Evolutionary conservation across 495 filamentous ascomycete species (phyloP).

Genomic region (Friedmanniomyces simplex): DNA sequence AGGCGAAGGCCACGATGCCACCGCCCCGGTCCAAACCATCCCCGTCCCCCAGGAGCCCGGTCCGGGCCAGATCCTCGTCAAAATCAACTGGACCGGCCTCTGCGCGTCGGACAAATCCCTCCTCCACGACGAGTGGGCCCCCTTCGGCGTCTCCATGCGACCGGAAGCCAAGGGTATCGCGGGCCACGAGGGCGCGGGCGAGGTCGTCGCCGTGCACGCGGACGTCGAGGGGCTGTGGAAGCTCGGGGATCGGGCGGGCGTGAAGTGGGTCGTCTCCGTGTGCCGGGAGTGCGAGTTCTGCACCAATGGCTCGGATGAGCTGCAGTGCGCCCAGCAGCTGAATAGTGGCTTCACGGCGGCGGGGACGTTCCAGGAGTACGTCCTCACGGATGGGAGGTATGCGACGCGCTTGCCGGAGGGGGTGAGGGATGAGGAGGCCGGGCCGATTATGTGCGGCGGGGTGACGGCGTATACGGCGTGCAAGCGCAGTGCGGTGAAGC

Average conservation of each 20-base stretch:
- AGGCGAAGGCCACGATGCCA: slow-evolving; percentile 15
- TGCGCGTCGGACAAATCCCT: slow-evolving; percentile 25
- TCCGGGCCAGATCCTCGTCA: slow-evolving; percentile 20
- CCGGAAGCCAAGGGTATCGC: slow-evolving; percentile 21
- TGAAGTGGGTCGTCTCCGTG: slow-evolving; percentile 24
- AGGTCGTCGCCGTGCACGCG: slow-evolving; percentile 23
- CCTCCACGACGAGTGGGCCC: slow-evolving; percentile 25
- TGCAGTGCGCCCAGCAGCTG: slow-evolving; percentile 24
- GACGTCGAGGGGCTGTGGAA: slow-evolving; percentile 22
- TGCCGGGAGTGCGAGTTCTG: slow-evolving; percentile 29
- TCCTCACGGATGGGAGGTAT: slow-evolving; percentile 22
- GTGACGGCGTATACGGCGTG: slow-evolving; percentile 30
- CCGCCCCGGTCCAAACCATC: slow-evolving; percentile 11
- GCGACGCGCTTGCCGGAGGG: slow-evolving; percentile 24
- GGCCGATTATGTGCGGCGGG: slow-evolving; percentile 29
- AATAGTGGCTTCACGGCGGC: slow-evolving; percentile 21
- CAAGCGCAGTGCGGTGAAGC: slow-evolving; percentile 21
- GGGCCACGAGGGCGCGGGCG: slow-evolving; percentile 31
- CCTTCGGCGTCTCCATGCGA: slow-evolving; percentile 18
- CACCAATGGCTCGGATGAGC: slow-evolving; percentile 24
- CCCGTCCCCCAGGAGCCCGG: slow-evolving; percentile 4
- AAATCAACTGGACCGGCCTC: slow-evolving; percentile 23
- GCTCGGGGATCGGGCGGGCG: slow-evolving; percentile 25
- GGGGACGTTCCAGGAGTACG: slow-evolving; percentile 29
- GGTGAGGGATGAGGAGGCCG: slow-evolving; percentile 26